phyloP scores from a whole-genome alignment of 495 filamentous ascomycete genomes.

The Penicillium roqueforti region DNA sequence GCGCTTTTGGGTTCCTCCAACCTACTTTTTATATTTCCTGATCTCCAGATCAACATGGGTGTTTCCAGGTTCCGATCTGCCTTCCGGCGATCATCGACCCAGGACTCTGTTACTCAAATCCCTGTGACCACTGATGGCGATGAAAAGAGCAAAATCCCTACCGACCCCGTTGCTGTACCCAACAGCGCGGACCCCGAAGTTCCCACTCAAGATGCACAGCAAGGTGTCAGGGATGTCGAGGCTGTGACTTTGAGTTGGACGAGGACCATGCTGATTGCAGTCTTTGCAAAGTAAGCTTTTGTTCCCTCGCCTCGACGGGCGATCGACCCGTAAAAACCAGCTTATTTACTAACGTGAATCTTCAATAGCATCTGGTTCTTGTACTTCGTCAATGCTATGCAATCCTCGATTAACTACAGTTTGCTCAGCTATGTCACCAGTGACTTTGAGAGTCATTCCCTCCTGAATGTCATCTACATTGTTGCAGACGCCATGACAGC shows the following conservation, averaged over 20 bases:
- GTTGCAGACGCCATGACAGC: conserved; percentile 43
- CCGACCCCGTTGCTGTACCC: not conserved
- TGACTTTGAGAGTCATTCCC: conserved; percentile 54
- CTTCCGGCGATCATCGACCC: conserved; percentile 12
- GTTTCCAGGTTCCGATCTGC: conserved; percentile 9
- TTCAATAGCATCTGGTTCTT: conserved; percentile 43
- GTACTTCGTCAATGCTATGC: conserved; percentile 46
- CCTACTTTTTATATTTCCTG: not conserved
- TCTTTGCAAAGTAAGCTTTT: conserved; percentile 38
- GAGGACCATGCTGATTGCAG: conserved; percentile 31
- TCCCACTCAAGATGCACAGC: conserved; percentile 27
- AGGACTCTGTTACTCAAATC: conserved; percentile 7
- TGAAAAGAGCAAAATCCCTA: conserved; percentile 6
- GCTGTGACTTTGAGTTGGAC: conserved; percentile 45
- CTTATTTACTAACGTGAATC: not conserved
- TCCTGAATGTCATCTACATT: conserved; percentile 54
- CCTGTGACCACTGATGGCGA: not conserved
- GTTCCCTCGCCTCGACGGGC: not conserved
- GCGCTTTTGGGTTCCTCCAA: conserved; percentile 1
- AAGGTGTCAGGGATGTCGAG: conserved; percentile 43
- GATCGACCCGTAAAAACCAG: not conserved
- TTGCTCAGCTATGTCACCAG: conserved; percentile 38
- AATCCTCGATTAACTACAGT: conserved; percentile 29
- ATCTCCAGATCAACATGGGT: not conserved
- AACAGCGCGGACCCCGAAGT: not conserved